phyloP scores from a whole-genome alignment of 2,329 filamentous ascomycete species.

The Hymenoscyphus scutula region DNA sequence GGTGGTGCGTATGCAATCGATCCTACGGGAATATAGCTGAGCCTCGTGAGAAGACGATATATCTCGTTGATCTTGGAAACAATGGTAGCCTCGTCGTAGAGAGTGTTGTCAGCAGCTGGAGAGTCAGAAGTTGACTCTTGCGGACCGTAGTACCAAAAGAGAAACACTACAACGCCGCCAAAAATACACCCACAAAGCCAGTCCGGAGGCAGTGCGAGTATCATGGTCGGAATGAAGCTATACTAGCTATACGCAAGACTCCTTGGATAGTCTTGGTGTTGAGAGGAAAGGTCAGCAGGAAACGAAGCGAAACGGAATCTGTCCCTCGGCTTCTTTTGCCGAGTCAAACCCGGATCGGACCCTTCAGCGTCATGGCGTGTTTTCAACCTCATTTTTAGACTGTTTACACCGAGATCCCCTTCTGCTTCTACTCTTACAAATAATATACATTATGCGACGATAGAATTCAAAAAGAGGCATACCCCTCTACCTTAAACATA shows the following conservation, averaged over 20 bases:
- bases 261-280: background rate
- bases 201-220: background rate
- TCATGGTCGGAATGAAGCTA: background rate
- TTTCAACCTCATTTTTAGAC: background rate
- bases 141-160: background rate
- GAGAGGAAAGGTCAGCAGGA: background rate
- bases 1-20: background rate
- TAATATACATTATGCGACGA: background rate
- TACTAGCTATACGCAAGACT: background rate
- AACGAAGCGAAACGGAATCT: background rate
- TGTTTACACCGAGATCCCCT: background rate
- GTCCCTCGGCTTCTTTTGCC: background rate
- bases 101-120: background rate
- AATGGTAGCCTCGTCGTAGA: slow-evolving; percentile 6
- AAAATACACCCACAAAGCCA: background rate
- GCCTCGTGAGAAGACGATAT: slow-evolving; percentile 3
- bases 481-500: background rate
- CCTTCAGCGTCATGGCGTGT: slow-evolving; percentile 3
- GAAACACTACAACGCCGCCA: background rate
- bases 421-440: background rate
- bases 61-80: background rate
- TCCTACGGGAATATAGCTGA: slow-evolving; percentile 6
- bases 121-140: background rate
- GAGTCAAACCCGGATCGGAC: background rate
- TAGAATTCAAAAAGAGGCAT: background rate